Conservation (phyloP, 768 basidiomycete genomes). For the Boletus sp. region DNA sequence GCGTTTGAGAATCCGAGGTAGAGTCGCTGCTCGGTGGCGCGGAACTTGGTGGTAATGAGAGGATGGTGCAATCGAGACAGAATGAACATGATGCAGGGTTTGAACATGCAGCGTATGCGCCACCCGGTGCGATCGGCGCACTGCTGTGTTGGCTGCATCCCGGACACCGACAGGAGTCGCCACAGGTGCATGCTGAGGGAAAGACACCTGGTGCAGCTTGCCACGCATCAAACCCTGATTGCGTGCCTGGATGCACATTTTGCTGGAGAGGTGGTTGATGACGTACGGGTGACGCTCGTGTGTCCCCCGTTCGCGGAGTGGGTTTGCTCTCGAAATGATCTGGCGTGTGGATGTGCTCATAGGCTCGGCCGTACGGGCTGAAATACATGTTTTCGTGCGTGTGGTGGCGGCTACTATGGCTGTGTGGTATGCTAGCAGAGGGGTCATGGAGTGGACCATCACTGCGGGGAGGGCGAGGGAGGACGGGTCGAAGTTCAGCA, state of each 20-base stretch:
- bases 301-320: slow-evolving; percentile 10
- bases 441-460: slow-evolving; percentile 48
- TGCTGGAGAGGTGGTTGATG: slow-evolving; percentile 28
- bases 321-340: slow-evolving; percentile 33
- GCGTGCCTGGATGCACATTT: slow-evolving; percentile 27
- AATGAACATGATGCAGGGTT: slow-evolving; percentile 41
- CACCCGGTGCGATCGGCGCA: slow-evolving; percentile 38
- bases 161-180: slow-evolving; percentile 60
- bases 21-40: slow-evolving; percentile 42
- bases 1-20: slow-evolving; percentile 42
- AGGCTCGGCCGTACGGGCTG: slow-evolving; percentile 69
- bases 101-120: slow-evolving; percentile 35
- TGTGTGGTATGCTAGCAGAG: slow-evolving; percentile 43
- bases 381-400: slow-evolving; percentile 50
- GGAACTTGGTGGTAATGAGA: slow-evolving; percentile 44
- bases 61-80: slow-evolving; percentile 65
- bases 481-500: slow-evolving; percentile 65
- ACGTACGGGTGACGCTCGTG: slow-evolving; percentile 20
- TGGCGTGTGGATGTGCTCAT: slow-evolving; percentile 46
- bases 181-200: slow-evolving; percentile 60
- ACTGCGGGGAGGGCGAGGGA: slow-evolving; percentile 53
- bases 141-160: slow-evolving; percentile 60
- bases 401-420: slow-evolving; percentile 45
- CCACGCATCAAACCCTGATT: slow-evolving; percentile 25
- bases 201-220: slow-evolving; percentile 27